Evolutionary conservation across 2,329 filamentous ascomycete species (phyloP), one percentile per base, ranked within the genome.

Genomic region (Phialemoniopsis sp.): DNA sequence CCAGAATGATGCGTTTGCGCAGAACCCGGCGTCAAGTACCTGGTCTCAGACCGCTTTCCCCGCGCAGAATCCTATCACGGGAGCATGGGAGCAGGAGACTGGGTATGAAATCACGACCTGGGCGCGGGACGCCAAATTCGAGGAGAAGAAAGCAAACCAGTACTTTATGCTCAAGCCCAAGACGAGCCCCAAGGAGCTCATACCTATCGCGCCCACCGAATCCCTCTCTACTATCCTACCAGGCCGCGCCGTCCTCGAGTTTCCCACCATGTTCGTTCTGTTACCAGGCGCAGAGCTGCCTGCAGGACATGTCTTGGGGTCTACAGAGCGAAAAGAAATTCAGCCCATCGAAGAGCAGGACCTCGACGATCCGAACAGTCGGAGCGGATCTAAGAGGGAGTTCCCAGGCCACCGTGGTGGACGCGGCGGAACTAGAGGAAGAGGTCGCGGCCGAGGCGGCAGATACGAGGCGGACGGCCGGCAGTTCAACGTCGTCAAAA

Each of bases 251-350:
- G 69, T 90, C 0, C 62, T 88, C 7, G 86, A 89, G 51, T 89
- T 82, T 44, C 86, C 86, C 2, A 88, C 84, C 0, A 69, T 89
- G 12, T 80, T 84, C 52, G 72, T 76, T 5, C 63, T 86, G 8
- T 59, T 68, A 1, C 45, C 50, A 8, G 32, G 28, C 2, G 38
- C 28, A 8, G 8, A 9, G 1, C 41, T 58, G n/a, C 56, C 58
- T 1, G 30, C 44, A 3, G 53, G 52, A 0, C 50, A 48, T 34
- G 32, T 46, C 1, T 32, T 55, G 3, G 55, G 48, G 3, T 47
- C 48, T 5, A 46, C 46, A 1, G 53, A 48, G 30, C 50, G 53
- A 6, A 26, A 26, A 26, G 21, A 26, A 10, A 6, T 26, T 10
- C 21, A 10, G 6, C 21, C 10, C 21, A 10, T 6, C 21, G 21